These are phyloP conservation scores for Monilinia fructigena DNA, from an alignment of 2,329 filamentous ascomycete species.

Conservation along the genomic window DNA sequence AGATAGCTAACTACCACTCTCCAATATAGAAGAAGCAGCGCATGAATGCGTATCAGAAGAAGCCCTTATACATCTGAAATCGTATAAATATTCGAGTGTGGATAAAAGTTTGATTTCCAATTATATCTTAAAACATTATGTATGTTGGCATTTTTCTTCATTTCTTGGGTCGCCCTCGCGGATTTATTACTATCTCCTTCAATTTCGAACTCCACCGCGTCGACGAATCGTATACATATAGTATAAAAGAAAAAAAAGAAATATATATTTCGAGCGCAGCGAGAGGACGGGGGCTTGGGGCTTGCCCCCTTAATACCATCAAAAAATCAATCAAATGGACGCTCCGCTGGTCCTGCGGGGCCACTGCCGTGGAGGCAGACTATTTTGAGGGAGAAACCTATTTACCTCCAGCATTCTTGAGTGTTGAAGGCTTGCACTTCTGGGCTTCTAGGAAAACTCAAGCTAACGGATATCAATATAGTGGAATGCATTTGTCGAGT, in stretches of 20 bases:
- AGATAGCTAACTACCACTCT: conserved; percentile 16
- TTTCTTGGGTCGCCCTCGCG: conserved; percentile 17
- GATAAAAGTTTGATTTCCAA: conserved; percentile 93
- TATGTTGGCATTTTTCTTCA: conserved; percentile 51
- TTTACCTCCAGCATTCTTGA: no score
- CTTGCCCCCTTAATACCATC: background rate
- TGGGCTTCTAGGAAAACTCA: background rate
- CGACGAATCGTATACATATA: conserved; percentile 15
- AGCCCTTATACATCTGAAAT: conserved; percentile 83
- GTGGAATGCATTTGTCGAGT: conserved; percentile 96
- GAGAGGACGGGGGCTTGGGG: background rate
- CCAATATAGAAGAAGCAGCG: conserved; percentile 51
- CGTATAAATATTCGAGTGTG: conserved; percentile 96
- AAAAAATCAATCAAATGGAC: no score
- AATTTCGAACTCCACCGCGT: background rate
- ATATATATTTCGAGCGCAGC: conserved; percentile 3
- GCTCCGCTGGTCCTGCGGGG: no score
- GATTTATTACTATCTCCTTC: background rate
- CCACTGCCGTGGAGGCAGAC: no score
- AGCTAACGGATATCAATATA: conserved; percentile 45
- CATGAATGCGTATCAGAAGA: conserved; percentile 83
- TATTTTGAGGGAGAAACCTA: background rate
- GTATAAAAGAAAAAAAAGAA: conserved; percentile 1
- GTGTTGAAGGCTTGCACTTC: no score
- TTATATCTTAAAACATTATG: conserved; percentile 93